phyloP scores from a whole-genome alignment of 106 monocot species.

The Phalaenopsis aphrodite region DNA sequence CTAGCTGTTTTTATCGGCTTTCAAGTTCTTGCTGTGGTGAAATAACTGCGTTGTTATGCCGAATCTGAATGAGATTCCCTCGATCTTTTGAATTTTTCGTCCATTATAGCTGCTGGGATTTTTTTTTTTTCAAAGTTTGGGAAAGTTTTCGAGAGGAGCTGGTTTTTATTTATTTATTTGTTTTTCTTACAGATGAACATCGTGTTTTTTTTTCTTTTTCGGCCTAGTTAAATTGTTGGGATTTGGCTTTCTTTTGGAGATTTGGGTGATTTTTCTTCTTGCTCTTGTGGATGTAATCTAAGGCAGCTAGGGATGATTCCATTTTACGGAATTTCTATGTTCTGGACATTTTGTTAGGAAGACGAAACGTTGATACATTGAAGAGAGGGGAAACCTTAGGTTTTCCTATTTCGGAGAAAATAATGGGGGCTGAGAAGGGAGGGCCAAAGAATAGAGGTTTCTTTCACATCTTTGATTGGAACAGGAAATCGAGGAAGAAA shows the following conservation, averaged over 20 bases:
- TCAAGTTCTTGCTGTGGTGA: too few relatives aligned
- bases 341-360: neutral
- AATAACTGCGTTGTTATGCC: too few relatives aligned
- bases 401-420: neutral
- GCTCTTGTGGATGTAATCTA: neutral
- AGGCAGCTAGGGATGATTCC: neutral
- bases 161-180: too few relatives aligned
- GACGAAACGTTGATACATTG: neutral
- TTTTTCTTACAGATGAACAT: too few relatives aligned
- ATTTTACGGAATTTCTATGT: neutral
- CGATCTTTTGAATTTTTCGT: too few relatives aligned
- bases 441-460: conserved; percentile 52
- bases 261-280: neutral
- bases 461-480: conserved; percentile 93
- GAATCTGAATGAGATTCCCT: too few relatives aligned
- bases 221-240: neutral
- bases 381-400: neutral
- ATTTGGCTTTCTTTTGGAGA: neutral
- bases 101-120: too few relatives aligned
- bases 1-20: too few relatives aligned
- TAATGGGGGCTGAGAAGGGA: conserved; percentile 56
- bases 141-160: too few relatives aligned
- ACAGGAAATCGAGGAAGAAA: conserved; percentile 82
- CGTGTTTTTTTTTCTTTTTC: neutral
- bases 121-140: too few relatives aligned